phyloP scores from a whole-genome alignment of 208 protist species.

The Endotrypanum monterogeii region DNA sequence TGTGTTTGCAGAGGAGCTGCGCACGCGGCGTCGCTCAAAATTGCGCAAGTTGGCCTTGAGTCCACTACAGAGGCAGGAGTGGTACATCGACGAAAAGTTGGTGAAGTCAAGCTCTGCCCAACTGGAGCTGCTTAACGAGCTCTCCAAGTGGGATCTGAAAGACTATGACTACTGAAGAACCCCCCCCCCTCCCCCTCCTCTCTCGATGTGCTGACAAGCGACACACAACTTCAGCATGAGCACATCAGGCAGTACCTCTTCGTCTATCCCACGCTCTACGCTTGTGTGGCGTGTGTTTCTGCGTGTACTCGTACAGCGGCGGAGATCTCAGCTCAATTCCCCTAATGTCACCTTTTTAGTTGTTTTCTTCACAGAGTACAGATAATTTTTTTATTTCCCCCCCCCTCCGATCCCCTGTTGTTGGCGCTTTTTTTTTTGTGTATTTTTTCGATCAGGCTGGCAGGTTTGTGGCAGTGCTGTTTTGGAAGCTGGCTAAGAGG shows the following conservation, averaged over 20 bases:
- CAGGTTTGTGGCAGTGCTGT: neutral
- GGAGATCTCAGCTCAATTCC: neutral
- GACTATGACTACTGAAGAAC: conserved; percentile 61
- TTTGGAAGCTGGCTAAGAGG: neutral
- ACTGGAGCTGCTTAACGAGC: conserved; percentile 81
- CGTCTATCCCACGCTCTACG: neutral
- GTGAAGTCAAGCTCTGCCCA: conserved; percentile 69
- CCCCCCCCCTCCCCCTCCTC: too few relatives aligned
- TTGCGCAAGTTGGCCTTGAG: conserved; percentile 72
- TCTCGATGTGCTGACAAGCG: too few relatives aligned
- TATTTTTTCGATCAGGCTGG: neutral
- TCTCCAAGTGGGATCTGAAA: conserved; percentile 72
- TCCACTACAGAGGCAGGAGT: conserved; percentile 73
- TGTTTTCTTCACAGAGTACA: conserved; percentile 7
- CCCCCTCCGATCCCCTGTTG: neutral
- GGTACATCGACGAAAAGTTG: conserved; percentile 87
- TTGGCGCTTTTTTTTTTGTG: neutral
- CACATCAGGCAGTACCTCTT: neutral
- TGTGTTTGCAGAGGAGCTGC: conserved; percentile 72
- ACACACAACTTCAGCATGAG: neutral
- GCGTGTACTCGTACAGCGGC: too few relatives aligned
- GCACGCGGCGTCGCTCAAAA: conserved; percentile 42
- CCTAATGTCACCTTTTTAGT: neutral
- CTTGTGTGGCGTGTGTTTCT: neutral
- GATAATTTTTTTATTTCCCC: neutral